phyloP scores from a whole-genome alignment of 345 rosid species.

The Leavenworthia alabamica region DNA sequence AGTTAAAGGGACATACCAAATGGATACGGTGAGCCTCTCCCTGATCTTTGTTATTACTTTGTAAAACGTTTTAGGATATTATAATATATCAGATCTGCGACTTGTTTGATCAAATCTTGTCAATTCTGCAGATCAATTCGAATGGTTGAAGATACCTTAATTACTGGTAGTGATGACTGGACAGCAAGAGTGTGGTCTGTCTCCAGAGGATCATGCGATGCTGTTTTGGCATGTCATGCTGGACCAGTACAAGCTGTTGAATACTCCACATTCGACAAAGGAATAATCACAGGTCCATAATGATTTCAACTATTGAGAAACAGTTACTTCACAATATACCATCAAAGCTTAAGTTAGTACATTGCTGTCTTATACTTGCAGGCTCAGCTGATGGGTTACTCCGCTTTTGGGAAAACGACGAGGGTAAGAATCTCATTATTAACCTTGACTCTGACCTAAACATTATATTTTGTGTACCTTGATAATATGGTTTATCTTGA shows the following conservation, averaged over 20 bases:
- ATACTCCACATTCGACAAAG: constrained; percentile 70
- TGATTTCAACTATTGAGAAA: background rate
- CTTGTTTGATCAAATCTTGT: constrained; percentile 11
- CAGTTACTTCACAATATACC: background rate
- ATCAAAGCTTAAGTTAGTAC: constrained; percentile 11
- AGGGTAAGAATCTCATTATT: constrained; percentile 43
- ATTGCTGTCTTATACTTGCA: constrained; percentile 31
- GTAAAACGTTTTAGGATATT: background rate
- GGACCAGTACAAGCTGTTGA: constrained; percentile 86
- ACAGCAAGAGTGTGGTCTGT: constrained; percentile 99
- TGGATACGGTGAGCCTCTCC: constrained; percentile 82
- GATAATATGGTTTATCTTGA: background rate
- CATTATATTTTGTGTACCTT: background rate
- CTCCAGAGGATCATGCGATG: constrained; percentile 81
- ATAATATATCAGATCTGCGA: background rate
- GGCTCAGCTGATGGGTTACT: constrained; percentile 97
- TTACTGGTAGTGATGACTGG: constrained; percentile 99
- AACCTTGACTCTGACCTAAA: background rate
- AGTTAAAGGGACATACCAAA: constrained; percentile 83
- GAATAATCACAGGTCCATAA: constrained; percentile 81
- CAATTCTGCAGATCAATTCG: constrained; percentile 69
- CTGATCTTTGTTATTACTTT: constrained; percentile 8
- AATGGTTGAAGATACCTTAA: constrained; percentile 90
- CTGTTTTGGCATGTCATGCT: constrained; percentile 95
- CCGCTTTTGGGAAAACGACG: constrained; percentile 98